Base-by-base conservation (phyloP, 805 yeast genomes). In the Priceomyces haplophilus region DNA sequence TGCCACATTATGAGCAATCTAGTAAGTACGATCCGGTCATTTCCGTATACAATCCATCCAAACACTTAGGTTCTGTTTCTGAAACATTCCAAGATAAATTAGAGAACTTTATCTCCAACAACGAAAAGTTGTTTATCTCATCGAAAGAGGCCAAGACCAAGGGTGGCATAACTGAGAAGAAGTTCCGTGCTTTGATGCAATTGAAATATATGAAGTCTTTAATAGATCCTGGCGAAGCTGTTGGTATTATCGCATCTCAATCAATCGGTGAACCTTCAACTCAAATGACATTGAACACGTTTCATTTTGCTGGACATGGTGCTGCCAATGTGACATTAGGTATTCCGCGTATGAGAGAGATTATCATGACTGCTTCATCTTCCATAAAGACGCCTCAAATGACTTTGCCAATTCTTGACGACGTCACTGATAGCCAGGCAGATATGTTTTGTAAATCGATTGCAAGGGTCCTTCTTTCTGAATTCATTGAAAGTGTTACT, bases 261-360 rank as follows among this genome's bases (percentile, higher is more conserved):
- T 89, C 97, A 42, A 83, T 93, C 64, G 99, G 99, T 69, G 99
- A 93, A 69, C 99, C 99, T 40, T 88, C 97, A 3, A 93, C 99
- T 3, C 99, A 93, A 73, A 93, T 93, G 99, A 93, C 99, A 13
- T 79, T 88, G 58, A 88, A 88, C 65, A 88, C 96, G 37, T 88
- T 88, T 88, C 96, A 93, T 75, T 93, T 93, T 61, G 99, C 99
- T 56, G 99, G 99, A 65, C 99, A 95, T 72, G 99, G 99, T 81
- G 99, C 99, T 45, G 99, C 99, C 36, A 93, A 93, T 69, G 99
- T 93, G 51, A 93, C 99, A 0, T 77, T 93, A 58, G 99, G 99
- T 85, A 93, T 93, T 62, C 99, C 99, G 33, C 96, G 99, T 80
- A 83, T 93, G 88, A 85, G 99, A 80, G 99, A 93, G 78, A 93